Evolutionary conservation across 1,284 basidiomycete genomes (phyloP), one percentile per base, ranked within the genome.

Genomic region (Moniliophthora roreri): DNA sequence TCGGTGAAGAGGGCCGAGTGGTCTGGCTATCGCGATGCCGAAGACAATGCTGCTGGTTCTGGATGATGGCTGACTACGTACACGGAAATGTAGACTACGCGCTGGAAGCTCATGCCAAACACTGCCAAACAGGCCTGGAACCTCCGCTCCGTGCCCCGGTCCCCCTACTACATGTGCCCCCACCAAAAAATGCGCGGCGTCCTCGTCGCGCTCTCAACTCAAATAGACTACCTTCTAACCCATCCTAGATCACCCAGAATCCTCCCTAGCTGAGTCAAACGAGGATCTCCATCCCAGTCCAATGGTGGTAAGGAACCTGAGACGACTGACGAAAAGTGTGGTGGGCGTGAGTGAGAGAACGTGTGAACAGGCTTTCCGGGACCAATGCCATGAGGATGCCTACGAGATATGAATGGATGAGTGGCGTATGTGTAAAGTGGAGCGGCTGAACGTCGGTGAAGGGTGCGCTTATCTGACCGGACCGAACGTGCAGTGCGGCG

Each of bases 81-180:
- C n/a, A n/a, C n/a, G n/a, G n/a, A n/a, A n/a, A n/a, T n/a, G n/a
- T n/a, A n/a, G n/a, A n/a, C n/a, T n/a, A n/a, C n/a, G n/a, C n/a
- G n/a, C n/a, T n/a, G n/a, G n/a, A n/a, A n/a, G n/a, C n/a, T n/a
- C n/a, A n/a, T n/a, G n/a, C n/a, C n/a, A n/a, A n/a, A n/a, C n/a
- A n/a, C n/a, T n/a, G n/a, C n/a, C n/a, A n/a, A n/a, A n/a, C n/a
- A n/a, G n/a, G n/a, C n/a, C n/a, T n/a, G n/a, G n/a, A n/a, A n/a
- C n/a, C n/a, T n/a, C n/a, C n/a, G n/a, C n/a, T n/a, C n/a, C n/a
- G n/a, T n/a, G n/a, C n/a, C n/a, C n/a, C n/a, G n/a, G n/a, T n/a
- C n/a, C 38, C 38, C 38, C 38, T 40, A 40, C 38, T 40, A n/a
- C 44, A 46, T 44, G 41, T 24, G 20, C 41, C 41, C 21, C 13